Evolutionary conservation across 805 yeast species (phyloP).

Genomic region (Kodamaea nitidulidarum): DNA sequence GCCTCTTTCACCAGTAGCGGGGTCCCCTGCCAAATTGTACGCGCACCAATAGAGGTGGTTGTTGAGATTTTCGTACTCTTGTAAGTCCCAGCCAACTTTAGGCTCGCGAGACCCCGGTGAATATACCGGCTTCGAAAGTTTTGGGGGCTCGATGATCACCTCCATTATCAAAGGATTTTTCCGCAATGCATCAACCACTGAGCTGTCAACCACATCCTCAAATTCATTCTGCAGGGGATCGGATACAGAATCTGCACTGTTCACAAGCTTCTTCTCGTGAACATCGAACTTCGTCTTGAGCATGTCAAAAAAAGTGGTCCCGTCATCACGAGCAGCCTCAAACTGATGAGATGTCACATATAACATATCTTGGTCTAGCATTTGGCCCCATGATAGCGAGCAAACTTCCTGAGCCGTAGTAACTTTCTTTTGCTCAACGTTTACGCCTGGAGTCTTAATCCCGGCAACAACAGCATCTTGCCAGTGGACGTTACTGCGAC

Average conservation of each 20-base stretch:
- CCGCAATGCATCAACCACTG: slow-evolving; percentile 11
- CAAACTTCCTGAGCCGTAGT: slow-evolving; percentile 29
- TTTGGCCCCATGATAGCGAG: slow-evolving; percentile 37
- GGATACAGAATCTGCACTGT: not conserved
- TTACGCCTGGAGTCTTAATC: slow-evolving; percentile 25
- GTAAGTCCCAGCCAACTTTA: slow-evolving; percentile 21
- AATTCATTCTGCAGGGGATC: slow-evolving; percentile 2
- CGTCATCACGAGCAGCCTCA: slow-evolving; percentile 24
- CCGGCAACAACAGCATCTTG: slow-evolving; percentile 28
- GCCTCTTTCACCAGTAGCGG: slow-evolving; percentile 5
- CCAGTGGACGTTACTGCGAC: slow-evolving; percentile 18
- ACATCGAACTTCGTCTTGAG: slow-evolving; percentile 16
- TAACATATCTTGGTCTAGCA: slow-evolving; percentile 23
- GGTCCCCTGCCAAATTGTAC: slow-evolving; percentile 29
- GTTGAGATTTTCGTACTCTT: slow-evolving; percentile 7
- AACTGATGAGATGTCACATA: slow-evolving; percentile 34
- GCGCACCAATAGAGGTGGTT: slow-evolving; percentile 30
- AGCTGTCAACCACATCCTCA: slow-evolving; percentile 5
- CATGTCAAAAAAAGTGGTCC: slow-evolving; percentile 12
- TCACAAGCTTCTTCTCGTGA: slow-evolving; percentile 6
- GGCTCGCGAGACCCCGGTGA: slow-evolving; percentile 23
- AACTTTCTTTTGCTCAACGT: slow-evolving; percentile 15
- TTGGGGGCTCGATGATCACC: slow-evolving; percentile 24
- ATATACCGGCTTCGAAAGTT: slow-evolving; percentile 13
- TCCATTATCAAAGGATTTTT: slow-evolving; percentile 23